Conservation (phyloP, 768 basidiomycete species). For the Boletus sp. region DNA sequence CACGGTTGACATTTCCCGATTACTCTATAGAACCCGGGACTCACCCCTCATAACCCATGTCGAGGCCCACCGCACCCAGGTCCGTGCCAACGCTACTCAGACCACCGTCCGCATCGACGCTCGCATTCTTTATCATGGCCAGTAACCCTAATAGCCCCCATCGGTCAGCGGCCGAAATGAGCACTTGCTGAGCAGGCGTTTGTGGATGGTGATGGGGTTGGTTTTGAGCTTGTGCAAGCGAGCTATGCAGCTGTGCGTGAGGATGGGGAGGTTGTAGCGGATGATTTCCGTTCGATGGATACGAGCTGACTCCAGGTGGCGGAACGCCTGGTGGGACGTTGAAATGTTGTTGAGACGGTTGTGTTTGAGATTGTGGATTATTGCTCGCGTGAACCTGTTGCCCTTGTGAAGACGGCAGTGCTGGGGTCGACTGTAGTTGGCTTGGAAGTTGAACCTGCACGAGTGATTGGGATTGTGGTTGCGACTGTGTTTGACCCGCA, state of each 20-base stretch:
- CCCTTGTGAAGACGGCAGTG: conserved; percentile 29
- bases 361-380: conserved; percentile 28
- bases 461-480: conserved; percentile 23
- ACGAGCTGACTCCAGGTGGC: conserved; percentile 36
- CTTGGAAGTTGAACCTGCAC: conserved; percentile 23
- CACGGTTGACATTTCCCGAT: conserved; percentile 19
- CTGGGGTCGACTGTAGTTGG: conserved; percentile 17
- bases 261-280: conserved; percentile 30
- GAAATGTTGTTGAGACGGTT: conserved; percentile 45
- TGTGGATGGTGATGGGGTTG: conserved; percentile 60
- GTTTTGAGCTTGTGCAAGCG: conserved; percentile 30
- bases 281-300: conserved; percentile 38
- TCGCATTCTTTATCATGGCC: conserved; percentile 80
- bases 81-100: conserved; percentile 87
- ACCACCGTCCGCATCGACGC: conserved; percentile 72
- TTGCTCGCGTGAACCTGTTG: conserved; percentile 36
- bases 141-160: conserved; percentile 91
- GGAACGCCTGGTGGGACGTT: conserved; percentile 53
- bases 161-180: conserved; percentile 89
- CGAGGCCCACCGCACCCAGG: conserved; percentile 87
- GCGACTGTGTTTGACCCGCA: conserved; percentile 20
- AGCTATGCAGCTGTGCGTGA: conserved; percentile 36
- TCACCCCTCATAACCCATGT: conserved; percentile 82
- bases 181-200: conserved; percentile 90
- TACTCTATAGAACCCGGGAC: conserved; percentile 34